Evolutionary conservation across 1,284 basidiomycete genomes (phyloP).

Genomic region (Nidula niveotomentosa): DNA sequence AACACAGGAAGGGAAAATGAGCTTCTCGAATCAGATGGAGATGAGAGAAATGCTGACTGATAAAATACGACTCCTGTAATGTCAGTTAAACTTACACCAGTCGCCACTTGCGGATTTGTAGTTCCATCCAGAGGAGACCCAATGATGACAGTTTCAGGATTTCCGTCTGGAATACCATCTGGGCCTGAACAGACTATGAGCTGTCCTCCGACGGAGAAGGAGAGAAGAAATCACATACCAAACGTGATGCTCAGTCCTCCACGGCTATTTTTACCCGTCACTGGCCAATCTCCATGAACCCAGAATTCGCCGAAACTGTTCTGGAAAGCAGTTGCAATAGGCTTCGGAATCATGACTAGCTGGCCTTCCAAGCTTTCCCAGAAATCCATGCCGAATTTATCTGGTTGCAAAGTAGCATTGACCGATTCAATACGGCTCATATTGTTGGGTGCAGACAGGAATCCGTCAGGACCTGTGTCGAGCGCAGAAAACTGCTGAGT

Average conservation of each 20-base stretch:
- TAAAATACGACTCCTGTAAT: conserved; percentile 59
- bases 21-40: neutral
- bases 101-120: conserved; percentile 44
- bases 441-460: conserved; percentile 57
- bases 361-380: conserved; percentile 67
- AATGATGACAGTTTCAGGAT: conserved; percentile 56
- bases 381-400: conserved; percentile 58
- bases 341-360: conserved; percentile 52
- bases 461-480: conserved; percentile 53
- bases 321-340: conserved; percentile 48
- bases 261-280: conserved; percentile 54
- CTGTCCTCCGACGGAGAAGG: neutral
- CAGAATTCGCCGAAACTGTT: conserved; percentile 61
- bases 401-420: conserved; percentile 49
- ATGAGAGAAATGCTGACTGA: conserved; percentile 32
- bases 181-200: conserved; percentile 27
- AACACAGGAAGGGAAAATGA: neutral
- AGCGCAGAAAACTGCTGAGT: conserved; percentile 47
- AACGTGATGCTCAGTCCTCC: conserved; percentile 57
- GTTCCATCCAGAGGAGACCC: conserved; percentile 57
- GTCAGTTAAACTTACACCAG: conserved; percentile 47
- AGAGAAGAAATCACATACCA: conserved; percentile 26
- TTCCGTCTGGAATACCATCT: conserved; percentile 50
- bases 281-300: conserved; percentile 58
- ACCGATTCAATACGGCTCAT: conserved; percentile 42